Evolutionary conservation across 768 basidiomycete species (phyloP).

Genomic region (Naganishia vaughanmartiniae): DNA sequence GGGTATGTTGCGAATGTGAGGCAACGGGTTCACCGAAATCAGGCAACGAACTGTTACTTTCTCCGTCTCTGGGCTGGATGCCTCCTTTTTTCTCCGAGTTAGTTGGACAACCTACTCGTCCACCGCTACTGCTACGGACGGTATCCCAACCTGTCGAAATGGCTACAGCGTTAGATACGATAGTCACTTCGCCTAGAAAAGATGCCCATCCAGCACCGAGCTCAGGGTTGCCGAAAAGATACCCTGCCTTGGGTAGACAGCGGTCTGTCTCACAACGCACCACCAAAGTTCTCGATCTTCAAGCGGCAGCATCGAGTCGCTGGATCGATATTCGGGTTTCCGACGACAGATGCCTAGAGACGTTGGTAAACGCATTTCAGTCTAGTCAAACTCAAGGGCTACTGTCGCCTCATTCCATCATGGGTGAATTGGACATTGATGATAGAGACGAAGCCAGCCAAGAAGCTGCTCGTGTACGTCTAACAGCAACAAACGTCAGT

Average conservation of each 20-base stretch:
- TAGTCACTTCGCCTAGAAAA: background rate
- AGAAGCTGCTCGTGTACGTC: slow-evolving; percentile 1
- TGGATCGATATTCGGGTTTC: slow-evolving; percentile 15
- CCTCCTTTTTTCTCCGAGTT: slow-evolving; percentile 15
- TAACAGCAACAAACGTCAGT: background rate
- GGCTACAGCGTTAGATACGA: background rate
- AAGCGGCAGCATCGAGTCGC: background rate
- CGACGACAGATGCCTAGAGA: slow-evolving; percentile 10
- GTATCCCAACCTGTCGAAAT: background rate
- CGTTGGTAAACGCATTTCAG: slow-evolving; percentile 13
- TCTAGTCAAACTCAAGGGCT: slow-evolving; percentile 15
- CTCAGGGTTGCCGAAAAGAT: background rate
- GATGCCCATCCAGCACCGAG: background rate
- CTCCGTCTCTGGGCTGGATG: slow-evolving; percentile 3
- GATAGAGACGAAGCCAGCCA: slow-evolving; percentile 19
- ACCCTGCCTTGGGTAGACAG: background rate
- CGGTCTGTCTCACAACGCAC: background rate
- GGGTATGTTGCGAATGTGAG: slow-evolving; percentile 12
- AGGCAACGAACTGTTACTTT: background rate
- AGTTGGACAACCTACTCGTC: background rate
- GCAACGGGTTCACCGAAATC: background rate
- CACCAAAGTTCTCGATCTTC: background rate
- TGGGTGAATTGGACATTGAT: slow-evolving; percentile 16
- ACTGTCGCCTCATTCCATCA: slow-evolving; percentile 14
- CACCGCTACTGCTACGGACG: background rate